Evolutionary conservation across 148 eudicot genomes (phyloP).

Genomic region (Diospyros lotus): DNA sequence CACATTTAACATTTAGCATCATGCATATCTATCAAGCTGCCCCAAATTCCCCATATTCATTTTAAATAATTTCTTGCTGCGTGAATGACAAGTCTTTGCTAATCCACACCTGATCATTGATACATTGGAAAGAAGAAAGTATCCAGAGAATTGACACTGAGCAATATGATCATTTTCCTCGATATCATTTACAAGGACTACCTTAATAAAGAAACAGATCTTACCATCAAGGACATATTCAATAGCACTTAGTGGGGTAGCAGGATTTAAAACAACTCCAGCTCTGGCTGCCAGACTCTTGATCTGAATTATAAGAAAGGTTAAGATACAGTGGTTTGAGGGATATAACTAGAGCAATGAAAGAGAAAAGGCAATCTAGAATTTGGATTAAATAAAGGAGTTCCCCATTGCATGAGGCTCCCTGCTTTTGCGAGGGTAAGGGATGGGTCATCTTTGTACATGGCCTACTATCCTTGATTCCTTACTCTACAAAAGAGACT

Average conservation of each 20-base stretch:
- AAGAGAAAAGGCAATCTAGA: too few species aligned
- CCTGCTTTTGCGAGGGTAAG: too few species aligned
- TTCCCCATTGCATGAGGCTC: too few species aligned
- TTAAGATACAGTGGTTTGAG: slow-evolving; percentile 4
- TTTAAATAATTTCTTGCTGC: neutral
- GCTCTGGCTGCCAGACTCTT: slow-evolving; percentile 95
- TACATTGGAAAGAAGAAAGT: neutral
- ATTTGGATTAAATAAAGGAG: too few species aligned
- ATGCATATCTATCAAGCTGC: neutral
- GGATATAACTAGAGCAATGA: too few species aligned
- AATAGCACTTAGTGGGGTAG: slow-evolving; percentile 63
- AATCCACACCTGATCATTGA: neutral
- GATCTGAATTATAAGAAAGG: slow-evolving; percentile 39
- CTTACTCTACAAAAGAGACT: too few species aligned
- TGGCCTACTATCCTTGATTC: too few species aligned
- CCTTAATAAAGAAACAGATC: slow-evolving; percentile 10
- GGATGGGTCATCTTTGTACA: too few species aligned
- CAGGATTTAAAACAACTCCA: slow-evolving; percentile 95
- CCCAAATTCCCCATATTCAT: neutral
- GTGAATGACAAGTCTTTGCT: neutral
- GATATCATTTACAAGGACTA: slow-evolving; percentile 3
- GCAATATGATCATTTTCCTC: neutral
- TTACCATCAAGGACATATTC: slow-evolving; percentile 96
- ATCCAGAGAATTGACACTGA: neutral
- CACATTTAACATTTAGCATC: neutral